Conservation (phyloP, 1,139 yeast genomes). For the Diutina siamensis region DNA sequence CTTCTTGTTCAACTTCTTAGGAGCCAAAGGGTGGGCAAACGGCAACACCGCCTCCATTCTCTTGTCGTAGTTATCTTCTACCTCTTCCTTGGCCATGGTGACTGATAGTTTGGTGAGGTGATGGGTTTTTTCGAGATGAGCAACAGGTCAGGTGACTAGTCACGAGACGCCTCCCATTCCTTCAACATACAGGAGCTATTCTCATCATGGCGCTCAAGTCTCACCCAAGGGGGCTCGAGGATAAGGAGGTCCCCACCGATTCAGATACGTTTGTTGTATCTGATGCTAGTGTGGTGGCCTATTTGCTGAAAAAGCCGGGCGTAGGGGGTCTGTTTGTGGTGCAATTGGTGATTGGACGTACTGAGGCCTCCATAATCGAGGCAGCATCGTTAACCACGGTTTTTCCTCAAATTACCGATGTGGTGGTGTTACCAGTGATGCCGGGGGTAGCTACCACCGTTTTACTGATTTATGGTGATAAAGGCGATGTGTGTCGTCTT, state of each 20-base stretch:
- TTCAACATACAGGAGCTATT: too few species aligned
- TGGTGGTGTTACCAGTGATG: not conserved
- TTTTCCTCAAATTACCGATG: not conserved
- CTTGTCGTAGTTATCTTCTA: constrained; percentile 76
- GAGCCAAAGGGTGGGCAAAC: constrained; percentile 91
- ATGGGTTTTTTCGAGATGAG: constrained; percentile 1
- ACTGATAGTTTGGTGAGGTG: not conserved
- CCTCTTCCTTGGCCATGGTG: constrained; percentile 42
- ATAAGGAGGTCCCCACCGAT: not conserved
- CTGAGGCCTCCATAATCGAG: not conserved
- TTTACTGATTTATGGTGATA: not conserved
- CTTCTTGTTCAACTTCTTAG: constrained; percentile 92
- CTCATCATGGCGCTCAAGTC: too few species aligned
- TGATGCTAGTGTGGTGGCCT: not conserved
- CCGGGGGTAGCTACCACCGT: not conserved
- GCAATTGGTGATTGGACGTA: not conserved
- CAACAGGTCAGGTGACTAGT: not conserved
- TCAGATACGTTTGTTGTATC: not conserved
- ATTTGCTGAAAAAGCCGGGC: not conserved
- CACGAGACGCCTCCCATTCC: too few species aligned
- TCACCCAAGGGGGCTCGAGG: too few species aligned
- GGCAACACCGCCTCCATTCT: constrained; percentile 85
- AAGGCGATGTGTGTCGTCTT: not conserved
- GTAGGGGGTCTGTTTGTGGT: not conserved
- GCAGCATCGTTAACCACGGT: not conserved